phyloP scores from a whole-genome alignment of 495 filamentous ascomycete genomes.

The Penicillium ochrochloron region DNA sequence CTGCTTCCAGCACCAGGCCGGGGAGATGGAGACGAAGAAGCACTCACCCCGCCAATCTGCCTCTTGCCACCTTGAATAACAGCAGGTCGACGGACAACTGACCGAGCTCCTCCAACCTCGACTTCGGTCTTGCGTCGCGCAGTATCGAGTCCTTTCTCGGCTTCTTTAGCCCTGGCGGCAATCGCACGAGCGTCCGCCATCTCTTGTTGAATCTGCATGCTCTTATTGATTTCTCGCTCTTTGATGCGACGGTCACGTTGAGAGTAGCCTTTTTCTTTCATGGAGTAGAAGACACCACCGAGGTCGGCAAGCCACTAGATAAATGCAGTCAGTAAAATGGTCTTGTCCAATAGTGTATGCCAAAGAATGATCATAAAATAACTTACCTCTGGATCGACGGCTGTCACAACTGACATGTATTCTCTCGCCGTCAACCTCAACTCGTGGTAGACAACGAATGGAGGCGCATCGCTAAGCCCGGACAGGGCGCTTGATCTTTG shows the following conservation, averaged over 20 bases:
- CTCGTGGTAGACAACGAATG: constrained; percentile 98
- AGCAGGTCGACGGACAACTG: constrained; percentile 45
- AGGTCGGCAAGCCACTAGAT: constrained; percentile 89
- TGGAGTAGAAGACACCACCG: constrained; percentile 97
- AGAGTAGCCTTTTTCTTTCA: constrained; percentile 97
- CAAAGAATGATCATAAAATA: background rate
- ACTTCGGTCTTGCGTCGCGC: constrained; percentile 43
- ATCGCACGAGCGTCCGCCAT: constrained; percentile 64
- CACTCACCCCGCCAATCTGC: constrained; percentile 48
- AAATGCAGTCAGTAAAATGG: constrained; percentile 15
- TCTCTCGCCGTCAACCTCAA: constrained; percentile 96
- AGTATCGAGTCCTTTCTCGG: constrained; percentile 43
- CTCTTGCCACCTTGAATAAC: constrained; percentile 35
- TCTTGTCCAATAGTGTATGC: constrained; percentile 5
- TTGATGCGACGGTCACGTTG: constrained; percentile 85
- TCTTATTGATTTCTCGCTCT: constrained; percentile 91
- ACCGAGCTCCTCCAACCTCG: constrained; percentile 37
- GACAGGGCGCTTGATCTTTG: constrained; percentile 94
- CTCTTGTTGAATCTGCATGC: constrained; percentile 95
- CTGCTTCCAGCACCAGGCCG: constrained; percentile 56
- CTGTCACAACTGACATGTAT: constrained; percentile 97
- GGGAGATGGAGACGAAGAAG: constrained; percentile 42
- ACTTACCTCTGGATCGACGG: constrained; percentile 86
- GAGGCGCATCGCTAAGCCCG: constrained; percentile 88
- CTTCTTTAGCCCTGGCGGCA: constrained; percentile 59